Conservation (phyloP, 2,329 filamentous ascomycete genomes). For the Fusarium fujikuroi region DNA sequence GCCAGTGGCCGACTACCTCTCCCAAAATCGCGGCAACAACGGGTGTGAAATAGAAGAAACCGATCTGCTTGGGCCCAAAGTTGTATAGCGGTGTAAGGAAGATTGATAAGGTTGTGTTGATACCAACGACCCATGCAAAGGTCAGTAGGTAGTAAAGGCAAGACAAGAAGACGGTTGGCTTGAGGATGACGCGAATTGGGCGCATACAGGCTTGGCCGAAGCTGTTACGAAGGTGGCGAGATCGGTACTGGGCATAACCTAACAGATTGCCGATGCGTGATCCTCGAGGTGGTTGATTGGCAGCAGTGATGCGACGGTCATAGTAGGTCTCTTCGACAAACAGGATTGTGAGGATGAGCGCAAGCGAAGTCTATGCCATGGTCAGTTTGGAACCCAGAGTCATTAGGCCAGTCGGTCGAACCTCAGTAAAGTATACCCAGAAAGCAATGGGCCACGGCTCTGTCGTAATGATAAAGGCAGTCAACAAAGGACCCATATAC, state of each 20-base stretch:
- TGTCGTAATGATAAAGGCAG: not conserved
- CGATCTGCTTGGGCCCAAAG: not conserved
- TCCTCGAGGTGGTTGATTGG: not conserved
- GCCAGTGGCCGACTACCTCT: not conserved
- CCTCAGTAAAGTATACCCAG: not conserved
- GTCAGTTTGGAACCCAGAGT: not conserved
- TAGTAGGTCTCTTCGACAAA: not conserved
- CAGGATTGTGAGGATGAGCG: not conserved
- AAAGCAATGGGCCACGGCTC: not conserved
- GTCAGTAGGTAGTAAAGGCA: not conserved
- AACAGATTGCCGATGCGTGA: not conserved
- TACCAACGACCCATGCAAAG: not conserved
- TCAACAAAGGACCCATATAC: not conserved
- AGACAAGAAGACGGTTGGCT: not conserved
- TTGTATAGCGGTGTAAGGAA: not conserved
- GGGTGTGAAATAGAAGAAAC: not conserved
- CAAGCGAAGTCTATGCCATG: not conserved
- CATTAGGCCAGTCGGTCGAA: fast-evolving
- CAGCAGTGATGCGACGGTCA: not conserved
- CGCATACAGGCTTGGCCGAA: not conserved
- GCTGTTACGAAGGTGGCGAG: not conserved
- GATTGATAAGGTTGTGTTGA: not conserved
- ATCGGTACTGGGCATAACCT: not conserved
- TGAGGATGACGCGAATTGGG: not conserved
- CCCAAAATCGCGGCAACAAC: not conserved